These are phyloP conservation scores for Moniliophthora roreri DNA, from an alignment of 1,284 basidiomycete species.

Conservation along the genomic window DNA sequence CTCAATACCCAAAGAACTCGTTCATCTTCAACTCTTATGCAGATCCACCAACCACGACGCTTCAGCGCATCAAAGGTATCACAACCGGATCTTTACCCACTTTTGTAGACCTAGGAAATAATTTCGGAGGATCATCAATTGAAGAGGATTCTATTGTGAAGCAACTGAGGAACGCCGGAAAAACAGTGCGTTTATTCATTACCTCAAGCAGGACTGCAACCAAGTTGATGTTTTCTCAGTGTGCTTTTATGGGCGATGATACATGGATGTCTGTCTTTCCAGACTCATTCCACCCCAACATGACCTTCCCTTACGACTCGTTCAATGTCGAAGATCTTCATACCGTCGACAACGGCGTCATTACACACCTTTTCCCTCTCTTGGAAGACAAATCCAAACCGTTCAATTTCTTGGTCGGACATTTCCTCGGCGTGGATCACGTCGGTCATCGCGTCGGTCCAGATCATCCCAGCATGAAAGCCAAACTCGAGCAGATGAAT, in stretches of 20 bases:
- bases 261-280: constrained; percentile 95
- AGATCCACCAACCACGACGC: constrained; percentile 94
- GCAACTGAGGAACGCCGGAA: constrained; percentile 55
- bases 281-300: constrained; percentile 65
- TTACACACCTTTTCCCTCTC: constrained; percentile 80
- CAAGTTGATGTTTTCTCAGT: constrained; percentile 35
- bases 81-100: constrained; percentile 97
- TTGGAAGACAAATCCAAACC: constrained; percentile 48
- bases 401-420: constrained; percentile 84
- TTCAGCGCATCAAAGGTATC: constrained; percentile 94
- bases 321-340: constrained; percentile 99
- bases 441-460: constrained; percentile 95
- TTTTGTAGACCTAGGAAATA: constrained; percentile 91
- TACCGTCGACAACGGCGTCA: constrained; percentile 92
- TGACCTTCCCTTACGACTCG: constrained; percentile 87
- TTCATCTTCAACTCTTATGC: constrained; percentile 89
- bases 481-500: constrained; percentile 89
- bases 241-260: constrained; percentile 94
- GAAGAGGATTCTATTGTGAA: constrained; percentile 84
- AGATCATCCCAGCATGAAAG: constrained; percentile 82
- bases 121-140: constrained; percentile 87
- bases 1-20: constrained; percentile 63
- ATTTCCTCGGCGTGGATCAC: constrained; percentile 97
- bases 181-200: constrained; percentile 45
- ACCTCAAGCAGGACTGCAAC: background rate